These are phyloP conservation scores for Starmera amethionina DNA, from an alignment of 805 yeast genomes.

Conservation along the genomic window DNA sequence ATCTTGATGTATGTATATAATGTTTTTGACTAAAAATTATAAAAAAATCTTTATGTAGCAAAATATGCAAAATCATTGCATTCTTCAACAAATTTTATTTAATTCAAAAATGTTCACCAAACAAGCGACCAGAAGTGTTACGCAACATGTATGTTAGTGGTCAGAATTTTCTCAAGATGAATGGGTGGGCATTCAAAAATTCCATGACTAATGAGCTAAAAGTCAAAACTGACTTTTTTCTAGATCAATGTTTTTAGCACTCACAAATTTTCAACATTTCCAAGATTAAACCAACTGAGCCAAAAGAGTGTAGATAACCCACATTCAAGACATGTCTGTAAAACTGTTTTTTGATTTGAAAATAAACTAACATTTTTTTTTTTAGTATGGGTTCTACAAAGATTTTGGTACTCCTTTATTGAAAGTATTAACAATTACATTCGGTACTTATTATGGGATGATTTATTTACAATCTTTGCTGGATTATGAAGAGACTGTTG, in stretches of 20 bases:
- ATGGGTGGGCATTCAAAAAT: too few species aligned
- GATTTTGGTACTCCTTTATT: constrained; percentile 36
- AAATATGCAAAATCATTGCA: too few species aligned
- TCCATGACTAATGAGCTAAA: too few species aligned
- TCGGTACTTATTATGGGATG: constrained; percentile 37
- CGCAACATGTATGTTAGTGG: too few species aligned
- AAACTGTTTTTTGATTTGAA: too few species aligned
- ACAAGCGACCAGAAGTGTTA: background rate
- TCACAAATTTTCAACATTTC: background rate
- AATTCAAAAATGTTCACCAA: background rate
- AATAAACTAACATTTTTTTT: background rate
- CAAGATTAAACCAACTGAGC: background rate
- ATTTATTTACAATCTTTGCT: constrained; percentile 34
- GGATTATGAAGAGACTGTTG: constrained; percentile 18
- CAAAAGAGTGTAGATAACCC: background rate
- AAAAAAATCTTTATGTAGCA: too few species aligned
- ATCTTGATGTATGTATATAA: too few species aligned
- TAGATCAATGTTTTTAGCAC: too few species aligned
- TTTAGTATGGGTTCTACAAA: constrained; percentile 28
- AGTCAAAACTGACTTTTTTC: background rate
- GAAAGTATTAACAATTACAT: constrained; percentile 33
- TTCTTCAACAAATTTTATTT: too few species aligned
- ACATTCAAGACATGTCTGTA: background rate
- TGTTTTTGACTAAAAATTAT: too few species aligned
- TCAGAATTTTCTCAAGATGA: too few species aligned